Evolutionary conservation across 176 grass and related monocot genomes (phyloP).

Genomic region (Eleusine coracana): DNA sequence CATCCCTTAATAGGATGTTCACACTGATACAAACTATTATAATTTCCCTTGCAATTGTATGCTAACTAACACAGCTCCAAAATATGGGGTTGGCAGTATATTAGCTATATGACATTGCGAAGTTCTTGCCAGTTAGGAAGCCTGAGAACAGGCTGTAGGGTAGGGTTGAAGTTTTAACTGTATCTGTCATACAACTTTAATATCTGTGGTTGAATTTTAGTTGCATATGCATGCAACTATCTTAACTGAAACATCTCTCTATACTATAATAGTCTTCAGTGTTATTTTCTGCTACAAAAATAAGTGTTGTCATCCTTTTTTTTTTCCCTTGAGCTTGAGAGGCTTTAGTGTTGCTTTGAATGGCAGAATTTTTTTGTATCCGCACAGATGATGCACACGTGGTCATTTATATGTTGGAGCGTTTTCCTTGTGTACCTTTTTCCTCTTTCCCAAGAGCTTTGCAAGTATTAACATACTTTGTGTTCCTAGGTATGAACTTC

Average conservation of each 20-base stretch:
- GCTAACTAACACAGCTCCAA: not conserved
- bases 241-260: not conserved
- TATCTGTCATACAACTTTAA: not conserved
- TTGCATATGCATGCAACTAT: not conserved
- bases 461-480: slow-evolving; percentile 19
- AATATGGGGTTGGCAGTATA: not conserved
- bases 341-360: not conserved
- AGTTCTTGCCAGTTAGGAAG: not conserved
- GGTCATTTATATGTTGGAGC: not conserved
- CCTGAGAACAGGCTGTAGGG: not conserved
- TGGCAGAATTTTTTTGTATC: not conserved
- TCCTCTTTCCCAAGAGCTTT: not conserved
- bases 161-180: not conserved
- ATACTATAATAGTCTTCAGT: not conserved
- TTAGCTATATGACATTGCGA: not conserved
- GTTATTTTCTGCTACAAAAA: not conserved
- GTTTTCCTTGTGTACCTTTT: not conserved
- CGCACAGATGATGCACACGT: not conserved
- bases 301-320: not conserved
- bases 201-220: not conserved
- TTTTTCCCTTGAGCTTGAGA: not conserved
- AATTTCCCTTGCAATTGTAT: not conserved
- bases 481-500: slow-evolving; percentile 77
- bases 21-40: not conserved
- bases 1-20: not conserved